Conservation (phyloP, 2,329 filamentous ascomycete species). For the Ceratocystis huliohia region DNA sequence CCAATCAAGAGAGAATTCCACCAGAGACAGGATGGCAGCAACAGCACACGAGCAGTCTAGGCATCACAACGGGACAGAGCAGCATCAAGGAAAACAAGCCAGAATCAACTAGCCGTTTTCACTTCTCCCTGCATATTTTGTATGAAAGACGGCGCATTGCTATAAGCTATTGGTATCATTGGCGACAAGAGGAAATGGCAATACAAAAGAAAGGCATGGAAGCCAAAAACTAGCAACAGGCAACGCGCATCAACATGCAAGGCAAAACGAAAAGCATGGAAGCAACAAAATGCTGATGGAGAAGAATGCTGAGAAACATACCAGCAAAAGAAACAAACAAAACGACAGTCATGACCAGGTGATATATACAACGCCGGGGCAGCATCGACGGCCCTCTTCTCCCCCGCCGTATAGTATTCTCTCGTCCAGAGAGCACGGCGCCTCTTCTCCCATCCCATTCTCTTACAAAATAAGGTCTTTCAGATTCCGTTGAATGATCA, state of each 20-base stretch:
- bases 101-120: not conserved
- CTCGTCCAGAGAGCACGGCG: not conserved
- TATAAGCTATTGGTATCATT: not conserved
- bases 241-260: not conserved
- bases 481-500: slow-evolving; percentile 74
- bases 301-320: not conserved
- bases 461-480: slow-evolving; percentile 59
- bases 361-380: not conserved
- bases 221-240: not conserved
- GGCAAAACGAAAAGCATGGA: not conserved
- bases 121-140: not conserved
- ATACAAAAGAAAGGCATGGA: not conserved
- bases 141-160: not conserved
- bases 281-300: not conserved
- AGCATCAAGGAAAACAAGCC: not conserved
- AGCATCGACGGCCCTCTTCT: not conserved
- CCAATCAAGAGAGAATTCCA: too few relatives aligned
- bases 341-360: not conserved
- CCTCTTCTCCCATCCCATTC: not conserved
- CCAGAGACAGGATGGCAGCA: too few relatives aligned
- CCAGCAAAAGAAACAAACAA: not conserved
- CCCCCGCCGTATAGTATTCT: not conserved
- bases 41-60: too few relatives aligned
- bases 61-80: too few relatives aligned
- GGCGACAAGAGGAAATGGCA: not conserved